Evolutionary conservation across 2,329 filamentous ascomycete species (phyloP).

Genomic region (Colletotrichum siamense): DNA sequence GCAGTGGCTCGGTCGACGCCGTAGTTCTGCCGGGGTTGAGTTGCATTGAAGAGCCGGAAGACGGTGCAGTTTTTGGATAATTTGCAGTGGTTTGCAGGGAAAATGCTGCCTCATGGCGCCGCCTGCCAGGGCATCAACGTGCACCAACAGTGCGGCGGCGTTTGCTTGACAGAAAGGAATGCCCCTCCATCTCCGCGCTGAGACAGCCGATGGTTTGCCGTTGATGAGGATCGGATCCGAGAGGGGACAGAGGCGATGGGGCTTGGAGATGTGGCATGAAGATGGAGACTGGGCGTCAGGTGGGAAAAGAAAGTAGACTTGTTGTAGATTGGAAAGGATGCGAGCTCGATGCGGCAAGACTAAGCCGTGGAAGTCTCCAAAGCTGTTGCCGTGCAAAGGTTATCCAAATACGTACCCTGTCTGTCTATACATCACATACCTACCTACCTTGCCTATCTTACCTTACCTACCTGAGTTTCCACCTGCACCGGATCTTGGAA

Average conservation of each 20-base stretch:
- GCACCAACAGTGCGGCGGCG: neutral
- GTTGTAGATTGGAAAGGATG: neutral
- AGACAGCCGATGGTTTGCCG: conserved; percentile 10
- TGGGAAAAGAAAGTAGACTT: neutral
- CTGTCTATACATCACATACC: neutral
- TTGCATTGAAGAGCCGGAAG: conserved; percentile 16
- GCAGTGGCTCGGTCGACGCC: conserved; percentile 12
- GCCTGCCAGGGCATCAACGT: neutral
- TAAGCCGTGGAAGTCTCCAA: neutral
- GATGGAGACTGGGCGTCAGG: neutral
- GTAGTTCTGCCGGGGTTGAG: conserved; percentile 7
- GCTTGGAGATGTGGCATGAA: neutral
- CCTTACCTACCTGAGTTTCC: neutral
- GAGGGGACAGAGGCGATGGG: neutral
- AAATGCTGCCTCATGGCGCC: conserved; percentile 4
- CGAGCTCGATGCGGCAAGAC: neutral
- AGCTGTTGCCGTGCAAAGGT: neutral
- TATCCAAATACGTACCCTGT: neutral
- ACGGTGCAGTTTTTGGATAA: conserved; percentile 5
- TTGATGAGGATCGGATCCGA: conserved; percentile 15
- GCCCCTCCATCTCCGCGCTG: conserved; percentile 6
- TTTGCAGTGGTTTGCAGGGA: conserved; percentile 12
- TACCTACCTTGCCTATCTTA: neutral
- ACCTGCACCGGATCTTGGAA: neutral
- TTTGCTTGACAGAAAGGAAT: neutral